These are phyloP conservation scores for Umbelopsis vinacea DNA, from an alignment of 192 early-diverging fungal genomes.

Conservation along the genomic window DNA sequence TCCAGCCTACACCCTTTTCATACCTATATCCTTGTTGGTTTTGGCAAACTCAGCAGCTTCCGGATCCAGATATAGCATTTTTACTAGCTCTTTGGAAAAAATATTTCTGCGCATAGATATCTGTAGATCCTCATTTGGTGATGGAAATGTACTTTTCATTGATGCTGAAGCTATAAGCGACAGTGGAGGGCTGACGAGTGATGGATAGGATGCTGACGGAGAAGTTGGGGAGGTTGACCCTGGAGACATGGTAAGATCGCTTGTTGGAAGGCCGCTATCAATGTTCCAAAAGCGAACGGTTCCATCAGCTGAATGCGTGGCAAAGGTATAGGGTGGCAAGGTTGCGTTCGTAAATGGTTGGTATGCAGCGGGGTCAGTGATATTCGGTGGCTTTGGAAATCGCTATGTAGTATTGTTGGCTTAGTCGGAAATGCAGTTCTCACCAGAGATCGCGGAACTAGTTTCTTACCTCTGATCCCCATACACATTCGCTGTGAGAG, in stretches of 20 bases:
- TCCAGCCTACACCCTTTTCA: not conserved
- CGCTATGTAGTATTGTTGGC: constrained; percentile 68
- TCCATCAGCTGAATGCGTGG: constrained; percentile 76
- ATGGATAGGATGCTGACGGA: not conserved
- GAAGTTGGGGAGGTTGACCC: constrained; percentile 22
- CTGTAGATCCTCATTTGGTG: not conserved
- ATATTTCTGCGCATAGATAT: constrained; percentile 48
- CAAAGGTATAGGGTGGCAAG: constrained; percentile 60
- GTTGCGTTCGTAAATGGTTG: not conserved
- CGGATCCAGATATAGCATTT: constrained; percentile 61
- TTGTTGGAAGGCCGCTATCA: constrained; percentile 39
- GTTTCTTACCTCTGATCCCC: constrained; percentile 77
- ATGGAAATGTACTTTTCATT: constrained; percentile 21
- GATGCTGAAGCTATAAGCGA: not conserved
- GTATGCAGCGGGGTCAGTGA: not conserved
- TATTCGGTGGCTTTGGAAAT: constrained; percentile 34
- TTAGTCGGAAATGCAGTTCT: constrained; percentile 61
- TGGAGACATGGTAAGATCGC: constrained; percentile 12
- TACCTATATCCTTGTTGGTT: constrained; percentile 31
- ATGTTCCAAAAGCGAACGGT: constrained; percentile 84
- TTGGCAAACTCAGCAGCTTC: constrained; percentile 45
- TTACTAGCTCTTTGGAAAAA: constrained; percentile 62
- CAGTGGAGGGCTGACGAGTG: constrained; percentile 13
- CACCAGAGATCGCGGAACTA: too few relatives aligned
- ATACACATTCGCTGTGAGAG: constrained; percentile 77